Evolutionary conservation across 1,139 yeast genomes (phyloP), one percentile per base, ranked within the genome.

Genomic region (Hansenula sp.): DNA sequence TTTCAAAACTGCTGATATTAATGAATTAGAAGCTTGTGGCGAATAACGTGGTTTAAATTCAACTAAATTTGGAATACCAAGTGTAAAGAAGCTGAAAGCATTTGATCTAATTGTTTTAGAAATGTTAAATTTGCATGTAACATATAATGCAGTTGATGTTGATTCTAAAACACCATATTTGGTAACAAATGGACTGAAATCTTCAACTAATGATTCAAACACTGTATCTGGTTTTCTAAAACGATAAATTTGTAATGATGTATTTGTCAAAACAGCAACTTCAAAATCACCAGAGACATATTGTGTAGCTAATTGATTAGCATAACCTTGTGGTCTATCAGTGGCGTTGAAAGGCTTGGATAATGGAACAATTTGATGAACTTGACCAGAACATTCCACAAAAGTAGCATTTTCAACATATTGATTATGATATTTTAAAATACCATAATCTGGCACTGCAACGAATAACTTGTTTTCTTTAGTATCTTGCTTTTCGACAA

Each of bases 271-370:
- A 3, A 90, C 79, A 0, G 95, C 96, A 59, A 90, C 73, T 53
- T 79, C 80, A 39, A 83, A 66, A 1, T 82, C 78, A 24, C 69
- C 66, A 28, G 73, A 64, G 11, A 81, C 75, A 56, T 87, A 90
- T 57, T 90, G 97, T 19, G 90, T 80, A 2, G 96, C 95, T 55
- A 85, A 78, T 46, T 81, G 80, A 57, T 90, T 90, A 6, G 89
- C 77, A 58, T 82, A 87, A 1, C 96, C 96, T 52, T 71, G 77
- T 14, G 95, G 94, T 36, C 75, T 75, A 33, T 74, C 64, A 0
- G 90, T 75, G 1, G 95, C 88, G 56, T 78, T 78, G 71, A 82
- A 81, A 2, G 81, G 66, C 17, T 88, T 80, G 0, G 88, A 77
- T 38, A 88, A 60, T 47, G 82, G 84, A 27, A 79, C 75, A 47